Percentiles rank a stretch among this genome's conserved stretches.
Conservation (phyloP, 176 grass and related monocot species). For the Musa acuminata region DNA sequence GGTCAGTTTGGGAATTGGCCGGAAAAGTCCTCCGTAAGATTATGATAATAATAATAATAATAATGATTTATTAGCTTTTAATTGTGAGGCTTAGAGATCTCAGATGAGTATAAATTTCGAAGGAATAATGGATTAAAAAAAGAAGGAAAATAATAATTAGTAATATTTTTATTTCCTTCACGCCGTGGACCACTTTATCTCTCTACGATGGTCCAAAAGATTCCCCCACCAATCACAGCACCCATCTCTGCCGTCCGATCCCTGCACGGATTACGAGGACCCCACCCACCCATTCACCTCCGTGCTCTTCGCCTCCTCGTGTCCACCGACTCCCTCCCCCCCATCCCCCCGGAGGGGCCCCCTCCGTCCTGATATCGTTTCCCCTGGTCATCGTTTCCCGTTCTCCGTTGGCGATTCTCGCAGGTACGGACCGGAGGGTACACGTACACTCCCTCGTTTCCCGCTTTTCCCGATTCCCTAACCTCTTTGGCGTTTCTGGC, state of each 20-base stretch:
- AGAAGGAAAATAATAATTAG: background rate
- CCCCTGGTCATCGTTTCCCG: background rate
- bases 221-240: constrained; percentile 1
- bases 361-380: background rate
- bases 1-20: background rate
- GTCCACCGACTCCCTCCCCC: background rate
- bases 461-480: background rate
- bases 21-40: background rate
- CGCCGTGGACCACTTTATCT: background rate
- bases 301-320: background rate
- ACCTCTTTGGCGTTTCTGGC: background rate
- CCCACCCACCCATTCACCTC: background rate
- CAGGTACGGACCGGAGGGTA: too few relatives aligned
- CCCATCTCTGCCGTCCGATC: background rate
- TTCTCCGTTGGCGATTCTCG: background rate
- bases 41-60: too few relatives aligned
- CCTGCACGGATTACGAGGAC: background rate
- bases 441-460: background rate
- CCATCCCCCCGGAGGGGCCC: too few relatives aligned
- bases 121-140: background rate
- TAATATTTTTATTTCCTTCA: background rate
- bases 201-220: background rate
- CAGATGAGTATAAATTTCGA: too few relatives aligned
- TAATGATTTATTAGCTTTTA: too few relatives aligned
- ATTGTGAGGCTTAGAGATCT: too few relatives aligned